Evolutionary conservation across 352 stramenopile genomes (phyloP).

Genomic region (Globisporangium nodosum): DNA sequence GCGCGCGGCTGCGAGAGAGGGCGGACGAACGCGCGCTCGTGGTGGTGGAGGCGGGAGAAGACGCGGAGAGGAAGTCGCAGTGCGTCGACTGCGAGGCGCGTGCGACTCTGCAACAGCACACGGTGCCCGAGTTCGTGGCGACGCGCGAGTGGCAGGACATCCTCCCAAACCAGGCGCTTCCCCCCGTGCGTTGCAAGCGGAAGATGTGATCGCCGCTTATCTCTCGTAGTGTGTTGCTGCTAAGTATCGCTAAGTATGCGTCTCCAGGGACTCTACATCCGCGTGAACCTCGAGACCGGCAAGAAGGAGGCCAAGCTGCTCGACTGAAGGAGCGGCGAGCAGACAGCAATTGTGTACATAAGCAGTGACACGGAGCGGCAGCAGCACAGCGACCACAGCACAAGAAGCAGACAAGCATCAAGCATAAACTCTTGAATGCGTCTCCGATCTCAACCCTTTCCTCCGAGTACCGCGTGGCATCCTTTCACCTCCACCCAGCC

Average conservation of each 20-base stretch:
- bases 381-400: no score
- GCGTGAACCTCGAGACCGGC: slow-evolving; percentile 47
- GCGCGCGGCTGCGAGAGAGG: slow-evolving; percentile 2
- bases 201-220: not conserved
- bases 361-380: no score
- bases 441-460: no score
- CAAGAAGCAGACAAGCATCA: no score
- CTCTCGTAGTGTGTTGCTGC: not conserved
- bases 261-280: slow-evolving; percentile 48
- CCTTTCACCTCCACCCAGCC: no score
- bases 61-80: slow-evolving; percentile 7
- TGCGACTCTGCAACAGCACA: not conserved
- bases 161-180: slow-evolving; percentile 41
- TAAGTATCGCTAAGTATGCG: not conserved
- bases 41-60: not conserved
- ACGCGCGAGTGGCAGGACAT: slow-evolving; percentile 60
- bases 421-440: no score
- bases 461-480: no score
- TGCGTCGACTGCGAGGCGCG: slow-evolving; percentile 8
- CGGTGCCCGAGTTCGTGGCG: slow-evolving; percentile 49
- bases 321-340: slow-evolving; percentile 9
- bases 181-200: slow-evolving; percentile 18
- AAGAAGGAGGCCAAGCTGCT: slow-evolving; percentile 63
- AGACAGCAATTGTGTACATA: no score
- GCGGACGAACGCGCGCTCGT: slow-evolving; percentile 4